Percentiles rank a stretch among this genome's conserved stretches.
phyloP scores from a whole-genome alignment of 2,329 filamentous ascomycete genomes.

The Curvularia sp. region DNA sequence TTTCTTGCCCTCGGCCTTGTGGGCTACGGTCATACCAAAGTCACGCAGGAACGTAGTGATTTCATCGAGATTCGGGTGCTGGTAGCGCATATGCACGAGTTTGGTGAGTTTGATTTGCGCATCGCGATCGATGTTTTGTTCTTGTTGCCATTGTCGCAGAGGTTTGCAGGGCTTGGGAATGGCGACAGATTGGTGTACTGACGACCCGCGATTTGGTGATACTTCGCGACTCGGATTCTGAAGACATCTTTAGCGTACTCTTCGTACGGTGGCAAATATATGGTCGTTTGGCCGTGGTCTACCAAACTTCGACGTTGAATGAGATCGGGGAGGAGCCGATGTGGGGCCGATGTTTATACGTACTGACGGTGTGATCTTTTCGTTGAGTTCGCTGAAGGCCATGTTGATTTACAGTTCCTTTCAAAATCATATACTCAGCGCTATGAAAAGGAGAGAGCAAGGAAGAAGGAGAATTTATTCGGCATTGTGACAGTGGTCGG shows the following conservation, averaged over 20 bases:
- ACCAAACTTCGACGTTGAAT: not conserved
- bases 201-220: slow-evolving; percentile 52
- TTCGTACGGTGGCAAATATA: not conserved
- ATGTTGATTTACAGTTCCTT: slow-evolving; percentile 18
- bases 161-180: slow-evolving; percentile 47
- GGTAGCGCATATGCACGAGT: slow-evolving; percentile 62
- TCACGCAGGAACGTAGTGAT: slow-evolving; percentile 56
- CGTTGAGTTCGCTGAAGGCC: slow-evolving; percentile 43
- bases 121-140: slow-evolving; percentile 51
- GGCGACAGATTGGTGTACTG: slow-evolving; percentile 49
- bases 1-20: slow-evolving; percentile 47
- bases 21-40: slow-evolving; percentile 47
- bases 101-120: slow-evolving; percentile 58
- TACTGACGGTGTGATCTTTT: slow-evolving; percentile 44
- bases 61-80: slow-evolving; percentile 58
- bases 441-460: not conserved
- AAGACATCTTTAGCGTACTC: not conserved
- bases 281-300: not conserved
- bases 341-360: slow-evolving; percentile 26
- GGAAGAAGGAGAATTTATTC: not conserved
- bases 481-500: slow-evolving; percentile 3
- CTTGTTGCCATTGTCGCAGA: slow-evolving; percentile 49
- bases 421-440: no score
- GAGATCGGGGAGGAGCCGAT: slow-evolving; percentile 6
- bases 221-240: slow-evolving; percentile 43